A percentile compares a stretch with the other conserved stretches of the same genome.
phyloP scores from a whole-genome alignment of 164 flowering plant genomes.

The Warburgia ugandensis region DNA sequence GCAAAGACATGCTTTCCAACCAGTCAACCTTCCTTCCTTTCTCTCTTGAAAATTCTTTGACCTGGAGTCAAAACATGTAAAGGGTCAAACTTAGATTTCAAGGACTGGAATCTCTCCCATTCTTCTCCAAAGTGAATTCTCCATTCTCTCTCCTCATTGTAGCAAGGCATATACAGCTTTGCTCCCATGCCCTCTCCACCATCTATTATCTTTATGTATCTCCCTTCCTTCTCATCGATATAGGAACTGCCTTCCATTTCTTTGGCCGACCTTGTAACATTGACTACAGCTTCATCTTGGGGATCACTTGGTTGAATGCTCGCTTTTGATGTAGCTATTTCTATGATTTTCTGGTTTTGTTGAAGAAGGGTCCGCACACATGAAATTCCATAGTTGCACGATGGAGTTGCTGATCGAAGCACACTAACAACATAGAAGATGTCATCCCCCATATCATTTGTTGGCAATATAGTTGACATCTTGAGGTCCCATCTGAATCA shows the following conservation, averaged over 20 bases:
- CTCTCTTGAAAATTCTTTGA: slow-evolving; percentile 14
- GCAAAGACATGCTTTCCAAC: too few relatives aligned
- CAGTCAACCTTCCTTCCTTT: neutral
- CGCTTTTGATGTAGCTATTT: neutral
- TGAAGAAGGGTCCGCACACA: slow-evolving; percentile 1
- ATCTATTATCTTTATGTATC: too few relatives aligned
- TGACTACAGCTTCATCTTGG: neutral
- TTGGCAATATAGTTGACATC: slow-evolving; percentile 6
- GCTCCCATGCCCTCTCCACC: slow-evolving; percentile 6
- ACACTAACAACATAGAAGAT: slow-evolving; percentile 10
- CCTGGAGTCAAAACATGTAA: slow-evolving; percentile 13
- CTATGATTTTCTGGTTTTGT: slow-evolving; percentile 11
- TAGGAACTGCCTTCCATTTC: too few relatives aligned
- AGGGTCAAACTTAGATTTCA: slow-evolving; percentile 14
- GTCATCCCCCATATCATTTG: slow-evolving; percentile 6
- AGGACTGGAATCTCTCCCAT: slow-evolving; percentile 8
- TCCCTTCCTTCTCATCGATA: too few relatives aligned
- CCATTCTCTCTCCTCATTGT: slow-evolving; percentile 11
- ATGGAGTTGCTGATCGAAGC: slow-evolving; percentile 2
- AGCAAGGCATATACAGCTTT: slow-evolving; percentile 10
- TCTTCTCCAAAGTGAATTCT: slow-evolving; percentile 11
- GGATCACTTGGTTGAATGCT: neutral
- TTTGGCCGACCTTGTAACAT: too few relatives aligned
- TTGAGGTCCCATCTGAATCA: slow-evolving; percentile 12
- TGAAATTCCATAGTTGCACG: neutral